These are phyloP conservation scores for Vanrija pseudolonga DNA, from an alignment of 1,284 basidiomycete species.

Conservation along the genomic window DNA sequence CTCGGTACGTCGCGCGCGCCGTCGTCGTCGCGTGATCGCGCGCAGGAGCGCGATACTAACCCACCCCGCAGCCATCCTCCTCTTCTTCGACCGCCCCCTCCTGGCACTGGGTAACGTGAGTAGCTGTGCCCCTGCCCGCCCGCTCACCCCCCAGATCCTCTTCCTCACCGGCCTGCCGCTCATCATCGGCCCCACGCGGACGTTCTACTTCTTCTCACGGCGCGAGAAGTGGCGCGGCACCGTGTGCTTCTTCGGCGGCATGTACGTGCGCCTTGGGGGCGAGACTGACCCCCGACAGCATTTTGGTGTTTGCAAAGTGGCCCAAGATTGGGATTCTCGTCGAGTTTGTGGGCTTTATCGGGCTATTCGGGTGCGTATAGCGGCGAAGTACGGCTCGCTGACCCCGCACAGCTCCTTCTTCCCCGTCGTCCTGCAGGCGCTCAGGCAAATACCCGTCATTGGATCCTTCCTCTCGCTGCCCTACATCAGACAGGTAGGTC, in stretches of 20 bases:
- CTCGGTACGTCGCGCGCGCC: conserved; percentile 54
- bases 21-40: not conserved
- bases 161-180: conserved; percentile 88
- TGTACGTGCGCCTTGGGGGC: conserved; percentile 47
- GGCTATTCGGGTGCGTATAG: conserved; percentile 85
- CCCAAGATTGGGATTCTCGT: conserved; percentile 89
- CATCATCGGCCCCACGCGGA: conserved; percentile 93
- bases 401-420: conserved; percentile 89
- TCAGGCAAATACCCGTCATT: conserved; percentile 89
- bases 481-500: conserved; percentile 60
- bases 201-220: conserved; percentile 96
- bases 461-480: conserved; percentile 83
- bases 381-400: not conserved
- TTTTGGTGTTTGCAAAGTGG: conserved; percentile 71
- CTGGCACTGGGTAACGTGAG: conserved; percentile 90
- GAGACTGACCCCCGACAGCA: conserved; percentile 21
- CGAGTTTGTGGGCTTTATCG: conserved; percentile 93
- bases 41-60: not conserved
- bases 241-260: conserved; percentile 82
- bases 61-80: conserved; percentile 64
- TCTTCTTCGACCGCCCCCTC: conserved; percentile 97
- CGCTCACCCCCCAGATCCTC: conserved; percentile 61
- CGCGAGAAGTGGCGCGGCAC: conserved; percentile 96
- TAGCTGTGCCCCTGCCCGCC: not conserved
- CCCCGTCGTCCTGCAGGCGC: conserved; percentile 93